These are phyloP conservation scores for Eucalyptus erythrocorys DNA, from an alignment of 345 rosid genomes.

Conservation along the genomic window DNA sequence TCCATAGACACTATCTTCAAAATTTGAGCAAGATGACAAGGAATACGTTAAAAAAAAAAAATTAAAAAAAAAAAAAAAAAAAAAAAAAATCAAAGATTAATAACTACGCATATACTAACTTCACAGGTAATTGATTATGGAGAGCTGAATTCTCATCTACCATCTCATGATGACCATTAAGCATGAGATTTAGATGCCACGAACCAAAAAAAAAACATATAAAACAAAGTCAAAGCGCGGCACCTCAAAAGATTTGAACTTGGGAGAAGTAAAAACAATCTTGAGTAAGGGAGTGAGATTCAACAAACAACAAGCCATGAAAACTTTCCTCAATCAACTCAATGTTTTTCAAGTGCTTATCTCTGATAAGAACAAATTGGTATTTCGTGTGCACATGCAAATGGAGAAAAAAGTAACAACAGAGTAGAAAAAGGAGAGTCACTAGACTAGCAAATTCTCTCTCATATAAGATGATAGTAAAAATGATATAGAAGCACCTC, in stretches of 20 bases:
- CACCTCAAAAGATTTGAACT: not conserved
- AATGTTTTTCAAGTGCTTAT: not conserved
- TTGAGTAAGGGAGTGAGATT: not conserved
- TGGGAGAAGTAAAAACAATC: not conserved
- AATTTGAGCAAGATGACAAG: not conserved
- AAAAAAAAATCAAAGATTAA: not conserved
- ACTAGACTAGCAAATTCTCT: not conserved
- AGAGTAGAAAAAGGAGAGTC: not conserved
- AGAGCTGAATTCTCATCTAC: not conserved
- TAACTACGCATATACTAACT: not conserved
- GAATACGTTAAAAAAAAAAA: not conserved
- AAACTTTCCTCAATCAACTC: not conserved
- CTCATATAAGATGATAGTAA: not conserved
- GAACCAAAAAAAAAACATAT: not conserved
- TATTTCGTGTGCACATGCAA: not conserved
- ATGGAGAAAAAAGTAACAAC: not conserved
- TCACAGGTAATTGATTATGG: not conserved
- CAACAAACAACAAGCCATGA: not conserved
- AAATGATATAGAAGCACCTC: conserved; percentile 41
- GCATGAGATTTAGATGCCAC: not conserved
- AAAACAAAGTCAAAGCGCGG: not conserved
- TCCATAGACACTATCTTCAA: not conserved
- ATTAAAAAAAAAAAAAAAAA: rapidly evolving
- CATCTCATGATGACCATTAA: not conserved
- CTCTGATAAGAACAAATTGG: not conserved